Base-by-base conservation (phyloP, 164 flowering plant genomes). In the Piper betle region DNA sequence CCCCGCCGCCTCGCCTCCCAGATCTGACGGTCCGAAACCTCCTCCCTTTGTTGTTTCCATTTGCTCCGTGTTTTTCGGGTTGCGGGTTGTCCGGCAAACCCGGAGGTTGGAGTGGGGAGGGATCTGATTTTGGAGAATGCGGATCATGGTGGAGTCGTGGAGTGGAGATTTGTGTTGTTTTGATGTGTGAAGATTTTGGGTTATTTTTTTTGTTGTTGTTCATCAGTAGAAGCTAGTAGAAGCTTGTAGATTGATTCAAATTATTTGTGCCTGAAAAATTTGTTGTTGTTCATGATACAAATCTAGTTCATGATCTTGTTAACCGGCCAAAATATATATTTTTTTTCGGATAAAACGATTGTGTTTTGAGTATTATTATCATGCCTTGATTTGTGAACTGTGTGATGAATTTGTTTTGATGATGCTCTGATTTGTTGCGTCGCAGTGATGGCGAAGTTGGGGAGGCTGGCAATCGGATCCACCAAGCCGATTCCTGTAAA, bases 401-500 rank as follows among this genome's bases (percentile, higher is more conserved):
- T 25, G 33, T 25, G 33, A 25, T 25, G 33, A 25, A 25, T 25
- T 25, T 25, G 33, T 25, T 25, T 10, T 46, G 50, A 2, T 46
- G 50, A 46, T 46, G 3, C 50, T 1, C 15, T 46, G 5, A 38
- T 55, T 55, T 55, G 39, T 55, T 55, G 38, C 3, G 0, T 11
- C 3, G 58, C 39, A 55, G 58, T 33, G 58, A 55, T 52, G 37
- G 40, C 71, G 73, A 91, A 82, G 72, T 64, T 91, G 76, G 91
- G 94, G 64, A 82, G 86, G 66, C 72, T 86, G 39, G 77, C 97
- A 5, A 68, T 85, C 62, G 94, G 86, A 75, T 78, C 94, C 7
- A 77, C 64, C 13, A 85, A 80, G 56, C 25, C 50, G 50, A 10
- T 46, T 12, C 15, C 67, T 42, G 67, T 70, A 6, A 80, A 66